Evolutionary conservation across 345 rosid species (phyloP), one percentile per base, ranked within the genome.

Genomic region (Rhizophora mangle): DNA sequence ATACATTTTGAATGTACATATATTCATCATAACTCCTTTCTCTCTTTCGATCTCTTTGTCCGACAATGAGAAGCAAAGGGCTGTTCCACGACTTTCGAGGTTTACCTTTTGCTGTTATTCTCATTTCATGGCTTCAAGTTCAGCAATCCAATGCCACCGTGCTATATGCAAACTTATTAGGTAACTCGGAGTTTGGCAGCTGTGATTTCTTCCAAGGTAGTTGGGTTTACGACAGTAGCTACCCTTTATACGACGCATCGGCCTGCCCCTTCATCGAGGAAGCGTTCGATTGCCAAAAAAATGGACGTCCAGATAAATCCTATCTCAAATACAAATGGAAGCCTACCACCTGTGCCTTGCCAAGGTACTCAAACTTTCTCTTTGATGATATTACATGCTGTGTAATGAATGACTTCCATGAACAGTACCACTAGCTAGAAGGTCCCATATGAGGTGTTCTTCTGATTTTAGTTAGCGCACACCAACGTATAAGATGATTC

Each of bases 281-380:
- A 5, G 95, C 87, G 79, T 93, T 88, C 76, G 59, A 57, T 62
- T 90, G 96, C 81, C 74, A 71, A 71, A 81, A 57, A 60, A 88
- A 93, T 68, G 98, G 96, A 65, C 88, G 96, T 51, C 88, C 87
- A 4, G 98, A 93, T 79, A 80, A 74, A 31, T 63, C 64, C 30
- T 87, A 81, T 77, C 55, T 91, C 53, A 55, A 79, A 8, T 90
- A 86, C 75, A 74, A 86, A 65, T 93, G 98, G 98, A 84, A 84
- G 72, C 98, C 98, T 66, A 79, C 54, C 6, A 67, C 22, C 70
- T 93, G 98, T 80, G 69, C 76, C 59, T 54, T 93, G 63, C 49
- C 79, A 49, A 86, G 89, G 93, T 90, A 65, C 31, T 1, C 63
- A 60, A 60, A 13, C 27, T 3, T 32, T 18, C 63, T 60, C 22